These are phyloP conservation scores for Chaetoscypha palmicola DNA, from an alignment of 2,329 filamentous ascomycete genomes.

Conservation along the genomic window DNA sequence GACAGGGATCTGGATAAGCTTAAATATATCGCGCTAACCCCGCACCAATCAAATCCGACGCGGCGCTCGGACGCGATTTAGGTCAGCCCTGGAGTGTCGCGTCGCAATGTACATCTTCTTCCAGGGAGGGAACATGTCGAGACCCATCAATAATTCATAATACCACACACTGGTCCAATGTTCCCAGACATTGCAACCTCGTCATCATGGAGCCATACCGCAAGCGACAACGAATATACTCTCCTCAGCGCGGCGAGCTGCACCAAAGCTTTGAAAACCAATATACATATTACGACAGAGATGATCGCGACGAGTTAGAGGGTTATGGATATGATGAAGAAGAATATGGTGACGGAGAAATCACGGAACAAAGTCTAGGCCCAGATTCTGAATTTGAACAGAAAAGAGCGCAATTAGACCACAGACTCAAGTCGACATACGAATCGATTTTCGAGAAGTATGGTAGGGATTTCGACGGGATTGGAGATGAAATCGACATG, in stretches of 20 bases:
- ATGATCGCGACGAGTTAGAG: conserved; percentile 5
- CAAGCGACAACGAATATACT: conserved; percentile 54
- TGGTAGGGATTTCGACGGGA: conserved; percentile 69
- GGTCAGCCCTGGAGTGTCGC: no score
- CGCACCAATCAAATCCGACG: conserved; percentile 2
- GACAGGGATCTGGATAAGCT: conserved; percentile 5
- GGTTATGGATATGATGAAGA: conserved; percentile 12
- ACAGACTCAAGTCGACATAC: conserved; percentile 72
- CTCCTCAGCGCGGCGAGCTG: conserved; percentile 23
- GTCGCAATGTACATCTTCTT: no score
- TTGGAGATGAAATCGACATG: conserved; percentile 87
- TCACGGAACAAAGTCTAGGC: conserved; percentile 12
- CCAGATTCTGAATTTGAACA: conserved; percentile 51
- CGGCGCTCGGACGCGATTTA: neutral
- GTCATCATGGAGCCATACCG: conserved; percentile 48
- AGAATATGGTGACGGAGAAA: conserved; percentile 10
- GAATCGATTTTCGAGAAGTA: conserved; percentile 89
- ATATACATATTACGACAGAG: conserved; percentile 15
- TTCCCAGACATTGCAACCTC: neutral
- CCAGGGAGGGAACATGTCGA: no score
- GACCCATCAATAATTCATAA: neutral
- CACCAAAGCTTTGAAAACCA: conserved; percentile 15
- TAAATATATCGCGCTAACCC: conserved; percentile 3
- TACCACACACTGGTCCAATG: neutral
- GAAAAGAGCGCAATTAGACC: conserved; percentile 56